phyloP scores from a whole-genome alignment of 176 grass and related monocot species.

The Sorghum bicolor region DNA sequence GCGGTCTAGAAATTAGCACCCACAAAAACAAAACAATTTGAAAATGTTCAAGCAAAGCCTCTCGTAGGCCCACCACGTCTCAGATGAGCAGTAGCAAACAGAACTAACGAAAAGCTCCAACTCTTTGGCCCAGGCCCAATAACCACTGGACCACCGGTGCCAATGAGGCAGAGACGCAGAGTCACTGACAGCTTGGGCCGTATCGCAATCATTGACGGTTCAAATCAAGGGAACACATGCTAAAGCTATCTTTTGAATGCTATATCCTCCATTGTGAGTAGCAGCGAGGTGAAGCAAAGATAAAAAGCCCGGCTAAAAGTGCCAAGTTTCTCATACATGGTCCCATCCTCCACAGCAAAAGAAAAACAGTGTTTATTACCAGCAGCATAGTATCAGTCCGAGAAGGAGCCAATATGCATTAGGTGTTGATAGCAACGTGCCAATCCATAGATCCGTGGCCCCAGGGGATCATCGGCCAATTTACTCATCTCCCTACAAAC shows the following conservation, averaged over 20 bases:
- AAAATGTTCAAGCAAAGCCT: neutral
- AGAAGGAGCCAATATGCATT: slow-evolving; percentile 9
- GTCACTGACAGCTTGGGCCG: slow-evolving; percentile 29
- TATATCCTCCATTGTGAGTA: neutral
- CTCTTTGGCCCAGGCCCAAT: neutral
- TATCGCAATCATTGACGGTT: slow-evolving; percentile 34
- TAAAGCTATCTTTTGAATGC: slow-evolving; percentile 46
- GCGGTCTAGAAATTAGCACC: slow-evolving; percentile 3
- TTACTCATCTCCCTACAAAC: slow-evolving; percentile 38
- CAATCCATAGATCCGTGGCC: slow-evolving; percentile 39
- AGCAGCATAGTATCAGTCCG: neutral
- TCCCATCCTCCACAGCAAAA: slow-evolving; percentile 6
- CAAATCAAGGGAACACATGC: slow-evolving; percentile 43
- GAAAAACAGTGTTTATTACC: slow-evolving; percentile 24
- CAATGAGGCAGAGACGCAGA: neutral
- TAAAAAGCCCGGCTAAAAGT: slow-evolving; percentile 5
- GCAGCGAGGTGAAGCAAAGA: slow-evolving; percentile 3
- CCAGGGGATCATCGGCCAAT: slow-evolving; percentile 34
- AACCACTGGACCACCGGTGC: slow-evolving; percentile 29
- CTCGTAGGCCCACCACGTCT: slow-evolving; percentile 18
- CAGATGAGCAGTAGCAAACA: slow-evolving; percentile 26
- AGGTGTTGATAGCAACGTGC: neutral
- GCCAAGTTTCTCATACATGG: slow-evolving; percentile 9
- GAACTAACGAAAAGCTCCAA: slow-evolving; percentile 10
- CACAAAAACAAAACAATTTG: neutral